A percentile compares a stretch with the other conserved stretches of the same genome.
These are phyloP conservation scores for Syzygium syzygioides DNA, from an alignment of 441 rosid genomes.

Conservation along the genomic window DNA sequence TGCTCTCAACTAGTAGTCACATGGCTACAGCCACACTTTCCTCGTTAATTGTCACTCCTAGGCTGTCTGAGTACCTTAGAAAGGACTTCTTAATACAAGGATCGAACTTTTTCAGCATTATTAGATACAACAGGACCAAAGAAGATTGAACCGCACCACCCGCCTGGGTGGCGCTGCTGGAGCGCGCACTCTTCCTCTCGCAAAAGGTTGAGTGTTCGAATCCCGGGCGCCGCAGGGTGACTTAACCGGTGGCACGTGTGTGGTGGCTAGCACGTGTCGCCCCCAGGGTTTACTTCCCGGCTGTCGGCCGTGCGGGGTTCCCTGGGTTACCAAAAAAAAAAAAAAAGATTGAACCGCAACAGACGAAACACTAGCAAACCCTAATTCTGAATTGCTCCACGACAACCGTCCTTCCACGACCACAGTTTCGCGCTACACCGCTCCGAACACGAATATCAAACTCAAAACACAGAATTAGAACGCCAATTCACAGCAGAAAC, in stretches of 20 bases:
- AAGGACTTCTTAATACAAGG: not conserved
- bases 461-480: not conserved
- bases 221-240: no score
- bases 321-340: no score
- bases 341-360: not conserved
- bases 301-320: no score
- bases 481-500: constrained; percentile 2
- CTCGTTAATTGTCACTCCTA: not conserved
- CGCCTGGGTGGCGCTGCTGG: no score
- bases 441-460: not conserved
- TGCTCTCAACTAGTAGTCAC: not conserved
- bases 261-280: no score
- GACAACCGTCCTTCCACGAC: not conserved
- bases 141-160: not conserved
- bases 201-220: no score
- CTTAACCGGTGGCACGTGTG: no score
- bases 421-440: not conserved
- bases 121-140: not conserved
- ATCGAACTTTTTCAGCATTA: not conserved
- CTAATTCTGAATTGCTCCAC: not conserved
- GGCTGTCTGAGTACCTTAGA: not conserved
- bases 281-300: no score
- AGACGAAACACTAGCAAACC: not conserved
- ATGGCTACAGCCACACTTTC: not conserved
- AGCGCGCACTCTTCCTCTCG: no score